phyloP scores from a whole-genome alignment of 2,329 filamentous ascomycete genomes.

The Xylaria sp. region DNA sequence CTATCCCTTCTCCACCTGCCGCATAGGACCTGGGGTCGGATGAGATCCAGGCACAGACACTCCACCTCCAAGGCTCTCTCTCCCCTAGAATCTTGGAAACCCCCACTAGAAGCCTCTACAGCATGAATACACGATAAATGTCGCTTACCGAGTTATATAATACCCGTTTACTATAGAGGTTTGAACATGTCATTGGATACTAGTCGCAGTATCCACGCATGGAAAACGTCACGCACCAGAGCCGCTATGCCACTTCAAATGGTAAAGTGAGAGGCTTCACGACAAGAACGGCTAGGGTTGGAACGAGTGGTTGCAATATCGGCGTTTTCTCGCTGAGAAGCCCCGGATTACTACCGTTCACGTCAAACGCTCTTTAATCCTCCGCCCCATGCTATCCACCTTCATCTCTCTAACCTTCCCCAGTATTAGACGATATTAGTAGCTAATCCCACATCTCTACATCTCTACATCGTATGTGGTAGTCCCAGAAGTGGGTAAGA shows the following conservation, averaged over 20 bases:
- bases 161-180: background rate
- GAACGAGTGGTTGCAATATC: constrained; percentile 29
- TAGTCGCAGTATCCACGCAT: background rate
- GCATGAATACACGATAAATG: background rate
- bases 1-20: constrained; percentile 18
- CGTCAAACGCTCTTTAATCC: background rate
- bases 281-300: constrained; percentile 7
- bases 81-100: constrained; percentile 5
- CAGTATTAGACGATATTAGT: background rate
- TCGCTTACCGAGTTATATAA: background rate
- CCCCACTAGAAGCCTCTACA: constrained; percentile 8
- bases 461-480: background rate
- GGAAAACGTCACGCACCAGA: background rate
- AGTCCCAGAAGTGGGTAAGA: background rate
- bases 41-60: background rate
- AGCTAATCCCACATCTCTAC: background rate
- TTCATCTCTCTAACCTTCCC: constrained; percentile 5
- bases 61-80: background rate
- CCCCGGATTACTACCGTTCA: constrained; percentile 29
- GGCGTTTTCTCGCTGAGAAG: constrained; percentile 32
- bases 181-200: constrained; percentile 3
- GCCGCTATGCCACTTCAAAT: constrained; percentile 17
- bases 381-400: background rate
- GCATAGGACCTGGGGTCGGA: constrained; percentile 2
- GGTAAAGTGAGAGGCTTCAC: background rate